Evolutionary conservation across 495 filamentous ascomycete species (phyloP).

Genomic region (Rhizodiscina lignyota): DNA sequence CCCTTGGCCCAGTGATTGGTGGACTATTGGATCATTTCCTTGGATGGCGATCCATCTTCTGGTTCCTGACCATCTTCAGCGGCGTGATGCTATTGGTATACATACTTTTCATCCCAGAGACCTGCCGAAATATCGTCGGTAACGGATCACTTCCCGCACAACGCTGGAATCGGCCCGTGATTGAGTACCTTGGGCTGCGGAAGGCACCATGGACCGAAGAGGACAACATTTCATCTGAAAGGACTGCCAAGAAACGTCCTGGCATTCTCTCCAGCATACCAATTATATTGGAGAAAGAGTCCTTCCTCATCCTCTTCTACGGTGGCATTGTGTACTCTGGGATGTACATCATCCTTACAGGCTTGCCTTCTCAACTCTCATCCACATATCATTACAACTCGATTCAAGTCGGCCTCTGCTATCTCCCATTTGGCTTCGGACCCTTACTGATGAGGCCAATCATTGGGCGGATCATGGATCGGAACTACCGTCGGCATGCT

Average conservation of each 20-base stretch:
- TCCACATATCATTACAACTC: not conserved
- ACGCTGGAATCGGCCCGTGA: conserved; percentile 3
- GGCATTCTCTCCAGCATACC: no score
- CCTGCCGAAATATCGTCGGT: conserved; percentile 1
- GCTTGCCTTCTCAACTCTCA: conserved; percentile 30
- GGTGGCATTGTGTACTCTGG: no score
- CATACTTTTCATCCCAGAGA: conserved; percentile 1
- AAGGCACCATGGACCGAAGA: conserved; percentile 39
- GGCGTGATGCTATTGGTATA: conserved; percentile 12
- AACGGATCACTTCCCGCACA: conserved; percentile 2
- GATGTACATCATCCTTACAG: conserved; percentile 40
- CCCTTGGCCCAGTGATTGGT: conserved; percentile 27
- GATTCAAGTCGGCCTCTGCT: not conserved
- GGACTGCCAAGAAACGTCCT: conserved; percentile 47
- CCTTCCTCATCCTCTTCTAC: conserved; percentile 41
- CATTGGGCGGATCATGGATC: conserved; percentile 1
- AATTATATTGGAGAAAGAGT: no score
- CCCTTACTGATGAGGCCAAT: not conserved
- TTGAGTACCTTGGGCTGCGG: conserved; percentile 16
- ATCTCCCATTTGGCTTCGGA: conserved; percentile 1
- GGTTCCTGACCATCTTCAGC: conserved; percentile 26
- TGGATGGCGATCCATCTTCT: conserved; percentile 29
- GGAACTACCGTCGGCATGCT: conserved; percentile 1
- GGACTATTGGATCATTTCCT: conserved; percentile 21
- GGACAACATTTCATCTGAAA: conserved; percentile 45